Percentiles rank a stretch among this genome's conserved stretches.
Conservation (phyloP, 345 rosid species). For the Populus pruinosa region DNA sequence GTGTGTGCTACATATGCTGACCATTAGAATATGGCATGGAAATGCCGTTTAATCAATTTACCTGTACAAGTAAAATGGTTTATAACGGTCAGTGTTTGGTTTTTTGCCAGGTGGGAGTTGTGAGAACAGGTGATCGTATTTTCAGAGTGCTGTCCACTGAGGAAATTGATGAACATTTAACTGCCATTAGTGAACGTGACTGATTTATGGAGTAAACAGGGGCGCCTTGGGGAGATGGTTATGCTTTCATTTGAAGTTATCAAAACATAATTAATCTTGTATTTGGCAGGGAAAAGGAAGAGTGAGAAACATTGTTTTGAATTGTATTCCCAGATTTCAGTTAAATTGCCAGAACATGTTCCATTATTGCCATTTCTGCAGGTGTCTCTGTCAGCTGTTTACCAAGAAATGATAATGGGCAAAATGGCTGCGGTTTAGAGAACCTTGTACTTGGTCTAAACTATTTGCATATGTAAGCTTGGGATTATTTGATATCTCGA, state of each 20-base stretch:
- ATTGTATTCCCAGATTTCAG: neutral
- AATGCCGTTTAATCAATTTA: neutral
- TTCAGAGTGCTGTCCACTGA: conserved; percentile 59
- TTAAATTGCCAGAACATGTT: neutral
- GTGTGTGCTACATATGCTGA: neutral
- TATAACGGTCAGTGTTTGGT: neutral
- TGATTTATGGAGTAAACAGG: conserved; percentile 10
- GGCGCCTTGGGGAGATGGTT: neutral
- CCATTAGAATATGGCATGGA: neutral
- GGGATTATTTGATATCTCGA: neutral
- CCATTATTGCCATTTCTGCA: neutral
- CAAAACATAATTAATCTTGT: neutral
- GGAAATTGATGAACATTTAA: conserved; percentile 77
- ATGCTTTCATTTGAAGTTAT: neutral
- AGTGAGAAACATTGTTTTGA: neutral
- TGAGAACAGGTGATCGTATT: conserved; percentile 51
- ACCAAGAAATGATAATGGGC: neutral
- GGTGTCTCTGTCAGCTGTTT: neutral
- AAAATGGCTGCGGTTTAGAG: neutral
- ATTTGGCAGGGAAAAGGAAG: neutral
- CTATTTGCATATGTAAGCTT: neutral
- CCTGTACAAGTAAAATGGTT: neutral
- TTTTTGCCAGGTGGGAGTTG: conserved; percentile 65
- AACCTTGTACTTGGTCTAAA: neutral
- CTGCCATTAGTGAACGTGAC: conserved; percentile 82